Evolutionary conservation across 768 basidiomycete genomes (phyloP).

Genomic region (Nidularia sp.): DNA sequence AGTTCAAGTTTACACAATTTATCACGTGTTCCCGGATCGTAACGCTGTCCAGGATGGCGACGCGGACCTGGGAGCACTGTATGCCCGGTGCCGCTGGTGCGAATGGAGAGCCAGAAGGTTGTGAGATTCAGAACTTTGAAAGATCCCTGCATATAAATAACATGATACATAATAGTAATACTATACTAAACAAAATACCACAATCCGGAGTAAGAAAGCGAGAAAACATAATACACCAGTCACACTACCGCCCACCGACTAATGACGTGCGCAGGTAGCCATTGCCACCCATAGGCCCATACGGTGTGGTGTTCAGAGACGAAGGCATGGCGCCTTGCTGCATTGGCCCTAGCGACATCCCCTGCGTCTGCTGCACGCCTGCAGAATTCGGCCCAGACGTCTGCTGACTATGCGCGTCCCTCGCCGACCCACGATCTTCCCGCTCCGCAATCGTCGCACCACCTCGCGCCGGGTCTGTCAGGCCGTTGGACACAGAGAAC

Average conservation of each 20-base stretch:
- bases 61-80: too few relatives aligned
- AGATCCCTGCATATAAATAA: neutral
- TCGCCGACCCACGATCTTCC: slow-evolving; percentile 56
- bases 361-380: slow-evolving; percentile 25
- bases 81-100: too few relatives aligned
- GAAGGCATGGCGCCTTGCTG: slow-evolving; percentile 35
- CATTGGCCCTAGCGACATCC: slow-evolving; percentile 47
- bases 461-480: slow-evolving; percentile 60
- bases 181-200: slow-evolving; percentile 13
- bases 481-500: slow-evolving; percentile 63
- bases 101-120: too few relatives aligned
- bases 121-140: neutral
- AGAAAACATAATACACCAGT: slow-evolving; percentile 24
- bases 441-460: slow-evolving; percentile 81
- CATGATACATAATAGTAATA: slow-evolving; percentile 9
- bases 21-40: too few relatives aligned
- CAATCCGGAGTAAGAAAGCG: slow-evolving; percentile 5
- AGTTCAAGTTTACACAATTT: too few relatives aligned
- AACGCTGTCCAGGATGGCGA: too few relatives aligned
- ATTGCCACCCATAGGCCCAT: slow-evolving; percentile 53
- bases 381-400: slow-evolving; percentile 43
- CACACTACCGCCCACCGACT: slow-evolving; percentile 41
- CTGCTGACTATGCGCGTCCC: slow-evolving; percentile 49
- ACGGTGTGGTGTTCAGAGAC: slow-evolving; percentile 47
- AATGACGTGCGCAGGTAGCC: slow-evolving; percentile 60